Evolutionary conservation across 805 yeast genomes (phyloP).

Genomic region (Yamadazyma nakazawae): DNA sequence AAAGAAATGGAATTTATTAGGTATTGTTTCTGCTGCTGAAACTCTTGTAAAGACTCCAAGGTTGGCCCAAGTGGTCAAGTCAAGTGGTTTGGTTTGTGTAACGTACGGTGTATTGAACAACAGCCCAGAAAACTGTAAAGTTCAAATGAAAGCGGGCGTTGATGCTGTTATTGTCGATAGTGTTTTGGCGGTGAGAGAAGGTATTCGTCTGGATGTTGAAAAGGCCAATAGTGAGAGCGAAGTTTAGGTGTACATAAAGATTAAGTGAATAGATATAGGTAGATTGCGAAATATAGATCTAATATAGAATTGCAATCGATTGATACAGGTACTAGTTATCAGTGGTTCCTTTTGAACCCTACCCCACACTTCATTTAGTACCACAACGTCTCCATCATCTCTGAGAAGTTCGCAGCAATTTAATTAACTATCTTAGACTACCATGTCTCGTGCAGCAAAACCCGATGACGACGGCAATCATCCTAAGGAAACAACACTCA

Average conservation of each 20-base stretch:
- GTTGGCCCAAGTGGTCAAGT: slow-evolving; percentile 84
- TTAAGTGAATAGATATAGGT: neutral
- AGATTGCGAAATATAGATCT: neutral
- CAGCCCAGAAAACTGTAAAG: slow-evolving; percentile 74
- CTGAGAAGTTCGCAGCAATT: neutral
- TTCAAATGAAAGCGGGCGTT: slow-evolving; percentile 90
- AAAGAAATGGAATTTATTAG: slow-evolving; percentile 84
- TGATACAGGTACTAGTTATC: no score
- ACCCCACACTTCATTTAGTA: no score
- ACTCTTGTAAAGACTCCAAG: slow-evolving; percentile 89
- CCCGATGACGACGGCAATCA: neutral
- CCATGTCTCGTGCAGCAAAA: neutral
- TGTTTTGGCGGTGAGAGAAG: slow-evolving; percentile 89
- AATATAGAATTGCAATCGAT: neutral
- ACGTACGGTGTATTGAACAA: slow-evolving; percentile 87
- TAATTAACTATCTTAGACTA: neutral
- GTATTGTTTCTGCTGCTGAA: slow-evolving; percentile 85
- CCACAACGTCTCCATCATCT: neutral
- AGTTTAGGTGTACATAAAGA: neutral
- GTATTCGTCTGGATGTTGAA: slow-evolving; percentile 45
- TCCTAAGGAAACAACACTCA: neutral
- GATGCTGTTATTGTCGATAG: slow-evolving; percentile 98
- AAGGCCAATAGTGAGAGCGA: slow-evolving; percentile 9
- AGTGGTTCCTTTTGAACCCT: neutral
- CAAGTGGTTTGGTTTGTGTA: slow-evolving; percentile 87